A percentile compares a stretch with the other conserved stretches of the same genome.
These are phyloP conservation scores for Apophysomyces variabilis DNA, from an alignment of 371 early-diverging fungal species.

Conservation along the genomic window DNA sequence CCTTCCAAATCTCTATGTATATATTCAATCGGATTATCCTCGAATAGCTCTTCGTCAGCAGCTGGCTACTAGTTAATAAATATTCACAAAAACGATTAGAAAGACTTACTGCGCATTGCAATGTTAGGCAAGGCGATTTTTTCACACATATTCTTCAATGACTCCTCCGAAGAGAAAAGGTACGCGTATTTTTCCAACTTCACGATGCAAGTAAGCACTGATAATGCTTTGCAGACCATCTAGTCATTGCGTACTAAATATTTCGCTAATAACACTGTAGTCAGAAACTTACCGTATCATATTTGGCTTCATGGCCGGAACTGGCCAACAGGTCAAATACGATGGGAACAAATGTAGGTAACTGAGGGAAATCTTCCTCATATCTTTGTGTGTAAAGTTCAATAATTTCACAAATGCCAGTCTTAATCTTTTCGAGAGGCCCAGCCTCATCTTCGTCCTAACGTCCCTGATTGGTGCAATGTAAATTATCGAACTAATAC, in stretches of 20 bases:
- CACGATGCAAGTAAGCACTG: conserved; percentile 88
- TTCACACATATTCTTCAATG: conserved; percentile 83
- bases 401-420: conserved; percentile 88
- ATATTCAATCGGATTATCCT: conserved; percentile 95
- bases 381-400: conserved; percentile 89
- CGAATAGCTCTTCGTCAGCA: conserved; percentile 92
- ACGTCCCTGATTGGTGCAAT: not conserved
- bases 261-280: too few species aligned
- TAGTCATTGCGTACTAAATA: conserved; percentile 21
- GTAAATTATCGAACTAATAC: not conserved
- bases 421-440: conserved; percentile 84
- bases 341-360: conserved; percentile 82
- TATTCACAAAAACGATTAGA: not conserved
- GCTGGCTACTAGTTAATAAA: conserved; percentile 40
- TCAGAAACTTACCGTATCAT: conserved; percentile 69
- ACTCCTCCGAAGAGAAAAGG: conserved; percentile 72
- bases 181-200: conserved; percentile 71
- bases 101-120: conserved; percentile 68
- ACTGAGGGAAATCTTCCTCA: conserved; percentile 82
- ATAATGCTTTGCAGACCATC: conserved; percentile 89
- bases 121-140: conserved; percentile 95
- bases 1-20: conserved; percentile 95
- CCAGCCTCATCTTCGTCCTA: conserved; percentile 89
- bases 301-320: conserved; percentile 71
- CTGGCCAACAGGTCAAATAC: conserved; percentile 86